phyloP scores from a whole-genome alignment of 2,329 filamentous ascomycete genomes.

The Alternaria burnsii region DNA sequence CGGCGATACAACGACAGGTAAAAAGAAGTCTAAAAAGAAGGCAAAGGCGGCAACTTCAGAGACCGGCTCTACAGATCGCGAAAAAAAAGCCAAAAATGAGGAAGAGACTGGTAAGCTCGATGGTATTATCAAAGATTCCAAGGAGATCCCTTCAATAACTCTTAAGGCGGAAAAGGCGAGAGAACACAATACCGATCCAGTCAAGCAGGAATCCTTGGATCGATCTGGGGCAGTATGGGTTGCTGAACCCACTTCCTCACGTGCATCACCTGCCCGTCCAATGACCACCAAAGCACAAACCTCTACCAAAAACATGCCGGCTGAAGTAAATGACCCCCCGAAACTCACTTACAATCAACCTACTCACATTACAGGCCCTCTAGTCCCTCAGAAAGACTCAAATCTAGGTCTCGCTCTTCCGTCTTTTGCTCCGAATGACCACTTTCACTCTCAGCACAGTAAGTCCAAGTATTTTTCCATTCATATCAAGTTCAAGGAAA shows the following conservation, averaged over 20 bases:
- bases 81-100: neutral
- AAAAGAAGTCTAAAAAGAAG: slow-evolving; percentile 11
- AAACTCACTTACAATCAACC: slow-evolving; percentile 1
- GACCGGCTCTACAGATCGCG: neutral
- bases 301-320: slow-evolving; percentile 13
- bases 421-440: neutral
- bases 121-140: slow-evolving; percentile 16
- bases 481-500: neutral
- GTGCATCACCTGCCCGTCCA: neutral
- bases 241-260: slow-evolving; percentile 8
- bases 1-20: neutral
- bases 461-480: neutral
- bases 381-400: neutral
- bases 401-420: neutral
- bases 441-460: slow-evolving; percentile 1
- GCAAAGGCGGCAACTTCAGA: neutral
- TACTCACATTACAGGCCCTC: slow-evolving; percentile 6
- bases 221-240: slow-evolving; percentile 12
- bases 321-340: slow-evolving; percentile 8
- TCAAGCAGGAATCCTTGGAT: neutral
- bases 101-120: slow-evolving; percentile 19
- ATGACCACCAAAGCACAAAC: neutral
- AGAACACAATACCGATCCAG: neutral
- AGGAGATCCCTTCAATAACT: slow-evolving; percentile 23
- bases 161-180: slow-evolving; percentile 23